Conservation (phyloP, 331 rosid species). For the Stylosanthes scabra region DNA sequence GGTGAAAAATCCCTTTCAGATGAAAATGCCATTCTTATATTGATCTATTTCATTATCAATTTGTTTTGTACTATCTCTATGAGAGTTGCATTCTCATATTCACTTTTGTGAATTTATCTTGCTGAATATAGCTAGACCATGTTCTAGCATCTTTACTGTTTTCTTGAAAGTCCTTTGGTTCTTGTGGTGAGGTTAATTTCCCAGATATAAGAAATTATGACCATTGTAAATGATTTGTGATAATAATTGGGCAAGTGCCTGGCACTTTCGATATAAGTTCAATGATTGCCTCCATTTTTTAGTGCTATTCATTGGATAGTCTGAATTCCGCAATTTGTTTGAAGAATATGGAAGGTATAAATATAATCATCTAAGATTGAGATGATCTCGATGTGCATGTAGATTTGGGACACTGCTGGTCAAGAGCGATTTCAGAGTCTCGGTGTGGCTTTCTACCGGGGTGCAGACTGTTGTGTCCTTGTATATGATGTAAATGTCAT, state of each 20-base stretch:
- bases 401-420: slow-evolving; percentile 99
- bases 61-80: background rate
- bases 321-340: slow-evolving; percentile 16
- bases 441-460: slow-evolving; percentile 98
- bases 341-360: slow-evolving; percentile 29
- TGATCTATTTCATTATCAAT: slow-evolving; percentile 19
- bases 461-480: slow-evolving; percentile 97
- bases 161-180: background rate
- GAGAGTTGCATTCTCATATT: background rate
- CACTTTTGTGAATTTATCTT: background rate
- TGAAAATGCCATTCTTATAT: background rate
- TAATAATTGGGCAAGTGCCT: slow-evolving; percentile 3
- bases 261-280: slow-evolving; percentile 6
- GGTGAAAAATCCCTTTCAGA: slow-evolving; percentile 54
- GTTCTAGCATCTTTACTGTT: background rate
- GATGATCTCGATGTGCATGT: slow-evolving; percentile 25
- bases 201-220: background rate
- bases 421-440: slow-evolving; percentile 98
- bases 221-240: slow-evolving; percentile 1
- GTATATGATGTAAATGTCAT: slow-evolving; percentile 93
- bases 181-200: slow-evolving; percentile 6
- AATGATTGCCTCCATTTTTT: background rate
- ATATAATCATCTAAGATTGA: slow-evolving; percentile 16
- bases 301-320: slow-evolving; percentile 1
- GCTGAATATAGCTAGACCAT: background rate